Base-by-base conservation (phyloP, 2,329 filamentous ascomycete genomes). In the Rhinocladiella similis region DNA sequence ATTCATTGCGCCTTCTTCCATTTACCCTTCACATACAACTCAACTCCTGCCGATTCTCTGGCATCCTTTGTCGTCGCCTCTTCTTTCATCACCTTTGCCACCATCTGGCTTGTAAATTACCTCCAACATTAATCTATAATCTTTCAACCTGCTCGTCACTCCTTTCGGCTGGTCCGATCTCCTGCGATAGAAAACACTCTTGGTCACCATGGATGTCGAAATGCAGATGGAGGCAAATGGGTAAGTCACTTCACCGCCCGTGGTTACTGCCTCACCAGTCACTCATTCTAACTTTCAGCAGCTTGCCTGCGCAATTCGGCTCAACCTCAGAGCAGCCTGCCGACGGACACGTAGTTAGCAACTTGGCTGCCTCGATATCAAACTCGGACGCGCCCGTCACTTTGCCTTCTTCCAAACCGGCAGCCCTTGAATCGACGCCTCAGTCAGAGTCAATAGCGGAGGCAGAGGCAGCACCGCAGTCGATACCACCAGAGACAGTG, bases 171-270 rank as follows among this genome's bases (percentile, higher is more conserved):
- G 60, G 59, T 54, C 60, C 60, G 57, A 62, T 50, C 45, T 58
- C 48, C 39, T 47, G 42, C 33, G 13, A 41, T 25, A 27, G 45
- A 43, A 14, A 35, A 52, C 50, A 19, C 22, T 57, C 49, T 60
- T 58, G 47, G 42, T n/a, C 56, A 61, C 49, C 25, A 66, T 66
- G 63, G 62, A 66, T 42, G 62, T 66, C 22, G 62, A 66, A 50
- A 58, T 61, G 55, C 60, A 63, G 49, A 56, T 64, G 51, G 62
- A 64, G 57, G 53, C 63, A 35, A 60, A 63, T 41, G 62, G 63
- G 63, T 65, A 56, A 52, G 62, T 59, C 13, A 16, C 20, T 29
- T 59, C 56, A 35, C 29, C 47, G 33, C 14, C 42, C 51, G 4
- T 18, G 45, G 33, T 4, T 7, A 19, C 12, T 35, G 16, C 20